phyloP scores from a whole-genome alignment of 2,329 filamentous ascomycete genomes.

The Microdochium trichocladiopsis region DNA sequence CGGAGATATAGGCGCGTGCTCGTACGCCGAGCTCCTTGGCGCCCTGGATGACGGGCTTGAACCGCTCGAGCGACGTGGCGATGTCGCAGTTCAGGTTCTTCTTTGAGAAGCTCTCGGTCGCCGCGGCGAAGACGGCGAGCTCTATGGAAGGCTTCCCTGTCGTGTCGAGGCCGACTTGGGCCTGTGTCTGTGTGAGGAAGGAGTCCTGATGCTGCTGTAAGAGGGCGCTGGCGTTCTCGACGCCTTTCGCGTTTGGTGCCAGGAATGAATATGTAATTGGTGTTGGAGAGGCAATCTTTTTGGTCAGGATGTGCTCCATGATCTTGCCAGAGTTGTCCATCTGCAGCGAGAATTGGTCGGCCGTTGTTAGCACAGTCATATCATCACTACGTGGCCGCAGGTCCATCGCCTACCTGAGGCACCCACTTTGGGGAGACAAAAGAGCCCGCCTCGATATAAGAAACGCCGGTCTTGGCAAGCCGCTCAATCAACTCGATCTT shows the following conservation, averaged over 20 bases:
- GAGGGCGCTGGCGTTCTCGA: conserved; percentile 53
- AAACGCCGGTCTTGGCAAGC: conserved; percentile 48
- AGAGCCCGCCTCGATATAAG: conserved; percentile 58
- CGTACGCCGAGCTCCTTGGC: conserved; percentile 59
- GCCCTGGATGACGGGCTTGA: conserved; percentile 61
- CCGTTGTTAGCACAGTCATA: neutral
- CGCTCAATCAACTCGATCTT: conserved; percentile 58
- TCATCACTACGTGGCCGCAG: neutral
- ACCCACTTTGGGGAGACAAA: conserved; percentile 63
- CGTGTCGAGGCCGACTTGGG: conserved; percentile 26
- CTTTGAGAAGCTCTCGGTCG: conserved; percentile 72
- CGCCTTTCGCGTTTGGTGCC: conserved; percentile 67
- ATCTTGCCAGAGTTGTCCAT: conserved; percentile 77
- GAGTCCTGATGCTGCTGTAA: conserved; percentile 42
- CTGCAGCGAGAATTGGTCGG: conserved; percentile 27
- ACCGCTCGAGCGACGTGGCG: conserved; percentile 62
- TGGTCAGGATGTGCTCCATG: conserved; percentile 58
- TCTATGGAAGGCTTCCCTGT: conserved; percentile 48
- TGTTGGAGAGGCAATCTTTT: conserved; percentile 42
- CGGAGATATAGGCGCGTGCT: conserved; percentile 74
- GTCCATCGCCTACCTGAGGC: conserved; percentile 46
- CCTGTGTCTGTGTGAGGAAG: conserved; percentile 43
- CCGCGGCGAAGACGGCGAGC: conserved; percentile 74
- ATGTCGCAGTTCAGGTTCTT: conserved; percentile 81
- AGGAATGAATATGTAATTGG: conserved; percentile 74